phyloP scores from a whole-genome alignment of 441 rosid species.

The Dalechampia spathulata region DNA sequence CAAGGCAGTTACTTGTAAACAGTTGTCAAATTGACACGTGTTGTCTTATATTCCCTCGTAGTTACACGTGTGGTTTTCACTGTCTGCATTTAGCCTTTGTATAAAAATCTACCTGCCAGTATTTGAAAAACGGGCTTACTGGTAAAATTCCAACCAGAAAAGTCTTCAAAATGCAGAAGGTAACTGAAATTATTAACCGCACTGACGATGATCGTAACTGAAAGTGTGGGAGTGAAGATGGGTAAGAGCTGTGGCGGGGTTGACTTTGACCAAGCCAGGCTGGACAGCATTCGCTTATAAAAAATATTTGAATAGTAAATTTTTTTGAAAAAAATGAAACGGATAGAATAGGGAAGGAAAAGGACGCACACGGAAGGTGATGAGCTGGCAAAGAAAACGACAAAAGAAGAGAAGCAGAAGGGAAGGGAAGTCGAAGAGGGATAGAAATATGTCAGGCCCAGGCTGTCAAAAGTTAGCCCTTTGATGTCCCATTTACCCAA shows the following conservation, averaged over 20 bases:
- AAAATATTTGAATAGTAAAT: background rate
- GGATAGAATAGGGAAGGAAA: conserved; percentile 14
- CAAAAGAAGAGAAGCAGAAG: conserved; percentile 33
- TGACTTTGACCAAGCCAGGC: conserved; percentile 53
- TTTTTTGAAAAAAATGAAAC: background rate
- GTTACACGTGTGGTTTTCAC: conserved; percentile 42
- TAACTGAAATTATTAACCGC: too few relatives aligned
- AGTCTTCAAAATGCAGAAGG: too few relatives aligned
- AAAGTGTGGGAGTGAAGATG: conserved; percentile 10
- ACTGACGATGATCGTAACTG: too few relatives aligned
- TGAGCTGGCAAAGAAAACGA: conserved; percentile 41
- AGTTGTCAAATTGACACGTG: conserved; percentile 60
- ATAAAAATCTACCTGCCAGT: too few relatives aligned
- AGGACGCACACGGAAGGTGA: conserved; percentile 36
- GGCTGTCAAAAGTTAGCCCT: conserved; percentile 36
- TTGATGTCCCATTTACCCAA: too few relatives aligned
- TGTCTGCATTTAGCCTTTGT: conserved; percentile 18
- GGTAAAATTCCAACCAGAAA: too few relatives aligned
- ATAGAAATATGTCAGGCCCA: conserved; percentile 37
- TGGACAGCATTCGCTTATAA: conserved; percentile 30
- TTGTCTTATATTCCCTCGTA: conserved; percentile 15
- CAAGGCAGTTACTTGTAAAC: conserved; percentile 55
- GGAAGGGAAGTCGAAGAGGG: conserved; percentile 26
- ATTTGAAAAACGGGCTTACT: too few relatives aligned
- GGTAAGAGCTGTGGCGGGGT: conserved; percentile 1